Evolutionary conservation across 2,329 filamentous ascomycete species (phyloP).

Genomic region (Monosporascus sp.): DNA sequence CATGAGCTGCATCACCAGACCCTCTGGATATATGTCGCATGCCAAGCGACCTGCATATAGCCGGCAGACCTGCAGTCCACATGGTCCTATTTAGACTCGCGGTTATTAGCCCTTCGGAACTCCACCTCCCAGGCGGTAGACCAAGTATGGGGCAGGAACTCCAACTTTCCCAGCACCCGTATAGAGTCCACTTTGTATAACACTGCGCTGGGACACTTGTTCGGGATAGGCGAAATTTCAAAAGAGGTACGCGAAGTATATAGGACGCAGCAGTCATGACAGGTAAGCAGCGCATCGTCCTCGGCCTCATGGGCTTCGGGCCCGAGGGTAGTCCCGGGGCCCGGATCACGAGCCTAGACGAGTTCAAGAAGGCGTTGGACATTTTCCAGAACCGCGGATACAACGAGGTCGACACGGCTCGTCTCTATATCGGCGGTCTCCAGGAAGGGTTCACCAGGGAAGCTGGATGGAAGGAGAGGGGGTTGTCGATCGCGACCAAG

Average conservation of each 20-base stretch:
- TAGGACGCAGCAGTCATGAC: conserved; percentile 4
- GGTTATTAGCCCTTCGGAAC: not conserved
- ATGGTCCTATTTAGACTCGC: not conserved
- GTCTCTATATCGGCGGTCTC: conserved; percentile 64
- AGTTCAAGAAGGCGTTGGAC: conserved; percentile 67
- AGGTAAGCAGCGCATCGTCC: conserved; percentile 62
- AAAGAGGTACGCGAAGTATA: not conserved
- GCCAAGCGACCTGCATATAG: not conserved
- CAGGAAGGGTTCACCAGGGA: conserved; percentile 77
- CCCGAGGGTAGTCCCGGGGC: conserved; percentile 57
- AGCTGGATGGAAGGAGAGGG: conserved; percentile 71
- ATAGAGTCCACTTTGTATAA: no score
- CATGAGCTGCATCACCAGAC: not conserved
- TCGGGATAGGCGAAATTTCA: no score
- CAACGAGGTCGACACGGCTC: conserved; percentile 77
- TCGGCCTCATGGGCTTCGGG: conserved; percentile 80
- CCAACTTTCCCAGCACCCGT: not conserved
- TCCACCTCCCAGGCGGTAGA: not conserved
- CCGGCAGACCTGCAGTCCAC: not conserved
- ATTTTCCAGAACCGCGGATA: conserved; percentile 71
- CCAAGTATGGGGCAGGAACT: not conserved
- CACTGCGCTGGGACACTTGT: no score
- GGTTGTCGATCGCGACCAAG: conserved; percentile 73
- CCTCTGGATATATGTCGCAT: not conserved
- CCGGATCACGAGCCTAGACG: conserved; percentile 60